Percentiles rank a stretch among this genome's conserved stretches.
Conservation (phyloP, 306 rosid genomes). For the Glycine tomentella region DNA sequence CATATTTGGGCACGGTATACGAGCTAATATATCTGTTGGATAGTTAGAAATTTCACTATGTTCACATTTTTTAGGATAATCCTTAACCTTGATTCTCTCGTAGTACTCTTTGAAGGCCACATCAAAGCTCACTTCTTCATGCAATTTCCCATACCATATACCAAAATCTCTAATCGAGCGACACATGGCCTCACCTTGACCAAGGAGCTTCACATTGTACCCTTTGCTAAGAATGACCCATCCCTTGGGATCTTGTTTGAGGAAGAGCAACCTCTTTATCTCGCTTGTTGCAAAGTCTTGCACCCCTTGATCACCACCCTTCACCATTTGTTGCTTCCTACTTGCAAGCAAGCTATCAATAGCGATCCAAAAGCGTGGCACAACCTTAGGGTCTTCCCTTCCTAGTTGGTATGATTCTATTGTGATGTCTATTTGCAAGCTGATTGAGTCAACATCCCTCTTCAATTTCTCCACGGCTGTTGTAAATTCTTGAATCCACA, state of each 20-base stretch:
- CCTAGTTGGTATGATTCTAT: constrained; percentile 41
- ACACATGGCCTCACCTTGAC: constrained; percentile 39
- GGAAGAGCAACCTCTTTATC: constrained; percentile 40
- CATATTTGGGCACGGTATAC: constrained; percentile 29
- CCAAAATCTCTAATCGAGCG: not conserved
- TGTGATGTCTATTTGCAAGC: constrained; percentile 7
- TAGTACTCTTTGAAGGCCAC: constrained; percentile 41
- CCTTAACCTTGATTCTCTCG: constrained; percentile 1
- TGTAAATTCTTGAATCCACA: constrained; percentile 28
- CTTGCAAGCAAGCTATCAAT: constrained; percentile 38
- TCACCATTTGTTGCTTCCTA: constrained; percentile 27
- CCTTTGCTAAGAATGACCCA: constrained; percentile 51
- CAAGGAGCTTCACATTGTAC: constrained; percentile 41
- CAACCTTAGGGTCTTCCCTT: constrained; percentile 10
- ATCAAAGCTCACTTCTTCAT: constrained; percentile 41
- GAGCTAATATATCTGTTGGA: constrained; percentile 23
- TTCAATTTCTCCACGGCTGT: constrained; percentile 6
- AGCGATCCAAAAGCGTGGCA: constrained; percentile 35
- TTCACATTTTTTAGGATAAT: constrained; percentile 11
- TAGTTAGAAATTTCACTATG: constrained; percentile 28
- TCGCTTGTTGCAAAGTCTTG: constrained; percentile 35
- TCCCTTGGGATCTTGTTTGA: constrained; percentile 40
- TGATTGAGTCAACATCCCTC: not conserved
- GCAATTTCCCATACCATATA: not conserved
- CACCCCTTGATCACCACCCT: not conserved